A percentile compares a stretch with the other conserved stretches of the same genome.
Conservation (phyloP, 371 early-diverging fungal species). For the Mucor mucedo region DNA sequence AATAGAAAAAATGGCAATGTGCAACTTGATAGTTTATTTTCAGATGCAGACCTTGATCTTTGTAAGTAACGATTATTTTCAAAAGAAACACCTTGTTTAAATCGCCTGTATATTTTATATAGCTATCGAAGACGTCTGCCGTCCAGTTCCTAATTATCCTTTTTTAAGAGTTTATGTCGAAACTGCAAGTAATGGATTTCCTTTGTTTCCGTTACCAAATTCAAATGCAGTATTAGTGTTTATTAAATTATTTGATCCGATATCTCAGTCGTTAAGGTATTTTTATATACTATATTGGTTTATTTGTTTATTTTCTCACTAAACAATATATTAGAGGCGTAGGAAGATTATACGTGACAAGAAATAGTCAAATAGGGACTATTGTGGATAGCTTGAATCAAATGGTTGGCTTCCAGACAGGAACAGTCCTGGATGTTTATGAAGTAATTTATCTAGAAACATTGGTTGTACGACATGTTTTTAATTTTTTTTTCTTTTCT, state of each 20-base stretch:
- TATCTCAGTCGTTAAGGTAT: constrained; percentile 27
- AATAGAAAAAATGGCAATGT: constrained; percentile 85
- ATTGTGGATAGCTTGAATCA: constrained; percentile 57
- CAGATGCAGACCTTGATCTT: constrained; percentile 11
- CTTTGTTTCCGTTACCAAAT: neutral
- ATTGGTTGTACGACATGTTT: neutral
- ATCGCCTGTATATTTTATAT: neutral
- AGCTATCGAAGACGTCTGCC: constrained; percentile 17
- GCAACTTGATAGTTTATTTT: constrained; percentile 73
- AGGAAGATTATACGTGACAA: constrained; percentile 62
- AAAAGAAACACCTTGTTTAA: neutral
- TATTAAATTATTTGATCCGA: constrained; percentile 27
- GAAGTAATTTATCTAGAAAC: constrained; percentile 41
- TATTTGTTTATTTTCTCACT: neutral
- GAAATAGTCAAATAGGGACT: constrained; percentile 56
- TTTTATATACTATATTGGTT: neutral
- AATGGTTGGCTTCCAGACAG: constrained; percentile 35
- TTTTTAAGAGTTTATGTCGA: constrained; percentile 26
- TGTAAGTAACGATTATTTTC: constrained; percentile 9
- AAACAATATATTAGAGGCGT: constrained; percentile 41
- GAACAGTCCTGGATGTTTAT: constrained; percentile 11
- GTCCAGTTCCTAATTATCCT: constrained; percentile 1
- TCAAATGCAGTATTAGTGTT: constrained; percentile 20
- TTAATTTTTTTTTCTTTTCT: constrained; percentile 4
- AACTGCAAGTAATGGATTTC: neutral